phyloP scores from a whole-genome alignment of 495 filamentous ascomycete genomes.

The Aspergillus nanangensis region DNA sequence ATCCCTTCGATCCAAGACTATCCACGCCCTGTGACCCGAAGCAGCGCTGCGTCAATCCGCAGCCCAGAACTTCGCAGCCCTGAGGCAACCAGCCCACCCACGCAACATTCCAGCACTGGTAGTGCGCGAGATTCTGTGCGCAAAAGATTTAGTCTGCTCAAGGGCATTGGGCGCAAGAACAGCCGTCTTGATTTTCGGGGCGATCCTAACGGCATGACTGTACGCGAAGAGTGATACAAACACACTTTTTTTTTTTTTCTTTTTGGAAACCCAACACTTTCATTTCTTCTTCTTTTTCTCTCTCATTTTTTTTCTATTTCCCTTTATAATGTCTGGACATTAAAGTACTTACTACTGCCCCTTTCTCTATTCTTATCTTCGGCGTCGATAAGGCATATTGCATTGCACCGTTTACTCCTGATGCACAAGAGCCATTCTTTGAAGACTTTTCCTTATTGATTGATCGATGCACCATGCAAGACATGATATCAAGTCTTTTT shows the following conservation, averaged over 20 bases:
- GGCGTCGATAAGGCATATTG: not conserved
- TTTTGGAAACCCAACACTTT: slow-evolving; percentile 11
- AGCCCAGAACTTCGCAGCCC: slow-evolving; percentile 16
- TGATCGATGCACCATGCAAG: not conserved
- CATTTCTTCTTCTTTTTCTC: slow-evolving; percentile 15
- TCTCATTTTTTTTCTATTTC: slow-evolving; percentile 8
- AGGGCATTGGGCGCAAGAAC: slow-evolving; percentile 39
- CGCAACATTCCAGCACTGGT: slow-evolving; percentile 9
- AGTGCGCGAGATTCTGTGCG: slow-evolving; percentile 42
- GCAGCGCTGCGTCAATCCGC: slow-evolving; percentile 17
- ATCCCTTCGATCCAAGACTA: slow-evolving; percentile 36
- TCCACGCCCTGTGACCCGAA: slow-evolving; percentile 33
- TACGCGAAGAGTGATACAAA: slow-evolving; percentile 33
- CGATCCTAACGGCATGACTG: slow-evolving; percentile 22
- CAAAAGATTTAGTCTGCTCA: slow-evolving; percentile 44
- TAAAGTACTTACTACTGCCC: slow-evolving; percentile 6
- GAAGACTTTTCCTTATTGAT: not conserved
- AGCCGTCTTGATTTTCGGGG: slow-evolving; percentile 39
- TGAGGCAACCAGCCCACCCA: not conserved
- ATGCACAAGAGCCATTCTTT: not conserved
- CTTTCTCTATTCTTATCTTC: not conserved
- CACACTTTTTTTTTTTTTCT: slow-evolving; percentile 12
- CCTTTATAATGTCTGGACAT: slow-evolving; percentile 24
- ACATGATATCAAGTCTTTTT: not conserved
- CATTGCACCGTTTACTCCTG: slow-evolving; percentile 1